Evolutionary conservation across 1,139 yeast species (phyloP).

Genomic region (Wickerhamomyces sp.): DNA sequence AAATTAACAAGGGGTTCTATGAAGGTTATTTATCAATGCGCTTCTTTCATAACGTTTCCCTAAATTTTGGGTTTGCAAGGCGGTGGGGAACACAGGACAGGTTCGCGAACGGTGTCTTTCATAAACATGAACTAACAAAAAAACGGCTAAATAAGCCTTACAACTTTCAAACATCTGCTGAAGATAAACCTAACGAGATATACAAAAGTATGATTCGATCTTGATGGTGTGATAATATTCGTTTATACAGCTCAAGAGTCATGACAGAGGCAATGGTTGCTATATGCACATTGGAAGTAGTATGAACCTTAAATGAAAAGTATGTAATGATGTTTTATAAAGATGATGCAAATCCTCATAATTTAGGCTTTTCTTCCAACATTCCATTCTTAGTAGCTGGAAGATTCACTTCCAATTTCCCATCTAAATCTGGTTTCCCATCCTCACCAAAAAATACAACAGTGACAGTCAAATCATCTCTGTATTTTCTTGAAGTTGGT

Average conservation of each 20-base stretch:
- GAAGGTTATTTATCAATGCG: background rate
- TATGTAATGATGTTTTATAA: background rate
- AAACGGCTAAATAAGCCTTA: too few relatives aligned
- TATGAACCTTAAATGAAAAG: too few relatives aligned
- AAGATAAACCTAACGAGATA: too few relatives aligned
- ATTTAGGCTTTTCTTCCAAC: conserved; percentile 10
- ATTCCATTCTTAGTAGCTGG: conserved; percentile 19
- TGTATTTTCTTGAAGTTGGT: conserved; percentile 84
- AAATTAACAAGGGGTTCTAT: background rate
- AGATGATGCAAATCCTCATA: background rate
- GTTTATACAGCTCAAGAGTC: too few relatives aligned
- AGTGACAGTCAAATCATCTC: conserved; percentile 95
- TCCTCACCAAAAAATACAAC: conserved; percentile 82
- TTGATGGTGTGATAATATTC: too few relatives aligned
- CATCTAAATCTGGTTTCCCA: conserved; percentile 38
- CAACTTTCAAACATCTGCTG: too few relatives aligned
- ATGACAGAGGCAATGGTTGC: too few relatives aligned
- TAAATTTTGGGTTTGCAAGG: background rate
- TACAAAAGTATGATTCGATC: too few relatives aligned
- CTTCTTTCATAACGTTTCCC: background rate
- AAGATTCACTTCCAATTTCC: conserved; percentile 25
- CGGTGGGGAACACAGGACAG: background rate
- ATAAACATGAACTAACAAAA: too few relatives aligned
- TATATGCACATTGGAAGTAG: too few relatives aligned
- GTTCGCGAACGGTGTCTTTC: background rate